Evolutionary conservation across 2,329 filamentous ascomycete genomes (phyloP).

Genomic region (Fusarium penzigii): DNA sequence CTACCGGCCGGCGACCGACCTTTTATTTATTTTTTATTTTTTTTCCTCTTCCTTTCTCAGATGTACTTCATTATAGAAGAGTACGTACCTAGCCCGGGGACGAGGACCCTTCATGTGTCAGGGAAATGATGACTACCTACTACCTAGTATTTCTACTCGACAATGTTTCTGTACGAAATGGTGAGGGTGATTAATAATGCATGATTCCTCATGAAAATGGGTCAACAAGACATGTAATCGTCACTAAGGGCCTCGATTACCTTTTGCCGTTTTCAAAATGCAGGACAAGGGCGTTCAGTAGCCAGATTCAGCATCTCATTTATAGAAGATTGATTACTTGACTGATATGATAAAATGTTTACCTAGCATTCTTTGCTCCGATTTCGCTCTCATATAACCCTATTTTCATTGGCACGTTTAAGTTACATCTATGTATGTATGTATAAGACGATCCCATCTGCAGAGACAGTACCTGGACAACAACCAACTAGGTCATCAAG

Average conservation of each 20-base stretch:
- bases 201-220: not conserved
- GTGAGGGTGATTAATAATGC: not conserved
- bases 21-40: conserved; percentile 2
- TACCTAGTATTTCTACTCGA: no score
- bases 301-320: not conserved
- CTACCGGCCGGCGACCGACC: conserved; percentile 29
- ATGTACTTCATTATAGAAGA: not conserved
- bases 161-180: no score
- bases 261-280: not conserved
- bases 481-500: not conserved
- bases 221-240: not conserved
- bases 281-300: not conserved
- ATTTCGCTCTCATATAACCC: not conserved
- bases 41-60: conserved; percentile 1
- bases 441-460: not conserved
- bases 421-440: no score
- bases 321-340: not conserved
- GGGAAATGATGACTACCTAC: no score
- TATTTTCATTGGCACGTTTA: no score
- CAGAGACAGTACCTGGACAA: not conserved
- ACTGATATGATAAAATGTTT: not conserved
- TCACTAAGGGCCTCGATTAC: not conserved
- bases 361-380: not conserved
- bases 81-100: no score
- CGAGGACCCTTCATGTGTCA: no score